A percentile compares a stretch with the other conserved stretches of the same genome.
phyloP scores from a whole-genome alignment of 2,329 filamentous ascomycete genomes.

The Lasiodiplodia hormozganensis region DNA sequence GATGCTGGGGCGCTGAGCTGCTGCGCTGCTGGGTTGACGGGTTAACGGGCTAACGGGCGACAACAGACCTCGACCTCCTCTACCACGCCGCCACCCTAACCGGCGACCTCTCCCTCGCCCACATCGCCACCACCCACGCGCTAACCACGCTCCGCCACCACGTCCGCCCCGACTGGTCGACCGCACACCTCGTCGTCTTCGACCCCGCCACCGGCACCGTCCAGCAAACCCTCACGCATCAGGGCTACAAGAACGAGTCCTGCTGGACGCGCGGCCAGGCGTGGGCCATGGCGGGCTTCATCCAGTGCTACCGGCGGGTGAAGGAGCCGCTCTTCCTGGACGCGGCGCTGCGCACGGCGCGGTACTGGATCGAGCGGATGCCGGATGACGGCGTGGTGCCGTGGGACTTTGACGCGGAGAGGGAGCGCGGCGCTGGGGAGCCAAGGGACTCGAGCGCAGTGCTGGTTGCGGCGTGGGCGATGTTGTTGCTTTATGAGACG shows the following conservation, averaged over 20 bases:
- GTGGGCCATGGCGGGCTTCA: conserved; percentile 58
- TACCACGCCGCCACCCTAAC: conserved; percentile 51
- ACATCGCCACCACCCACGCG: conserved; percentile 51
- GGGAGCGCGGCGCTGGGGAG: conserved; percentile 32
- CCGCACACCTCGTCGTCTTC: conserved; percentile 56
- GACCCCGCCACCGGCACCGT: conserved; percentile 49
- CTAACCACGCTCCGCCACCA: conserved; percentile 49
- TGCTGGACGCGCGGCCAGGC: conserved; percentile 59
- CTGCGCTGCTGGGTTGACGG: conserved; percentile 32
- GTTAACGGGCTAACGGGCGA: conserved; percentile 40
- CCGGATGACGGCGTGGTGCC: conserved; percentile 47
- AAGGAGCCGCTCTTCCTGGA: conserved; percentile 47
- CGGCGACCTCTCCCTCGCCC: conserved; percentile 39
- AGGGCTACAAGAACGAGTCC: conserved; percentile 53
- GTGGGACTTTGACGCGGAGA: conserved; percentile 59
- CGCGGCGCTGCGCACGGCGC: conserved; percentile 50
- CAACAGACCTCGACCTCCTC: conserved; percentile 52
- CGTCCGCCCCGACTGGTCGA: conserved; percentile 48
- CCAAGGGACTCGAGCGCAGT: conserved; percentile 52
- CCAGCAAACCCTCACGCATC: conserved; percentile 57
- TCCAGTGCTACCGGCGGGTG: conserved; percentile 54
- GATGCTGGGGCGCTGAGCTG: background rate
- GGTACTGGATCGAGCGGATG: conserved; percentile 53
- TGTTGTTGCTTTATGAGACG: conserved; percentile 46
- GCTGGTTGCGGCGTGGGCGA: conserved; percentile 48